phyloP scores from a whole-genome alignment of 129 eudicot species.

The Centella asiatica region DNA sequence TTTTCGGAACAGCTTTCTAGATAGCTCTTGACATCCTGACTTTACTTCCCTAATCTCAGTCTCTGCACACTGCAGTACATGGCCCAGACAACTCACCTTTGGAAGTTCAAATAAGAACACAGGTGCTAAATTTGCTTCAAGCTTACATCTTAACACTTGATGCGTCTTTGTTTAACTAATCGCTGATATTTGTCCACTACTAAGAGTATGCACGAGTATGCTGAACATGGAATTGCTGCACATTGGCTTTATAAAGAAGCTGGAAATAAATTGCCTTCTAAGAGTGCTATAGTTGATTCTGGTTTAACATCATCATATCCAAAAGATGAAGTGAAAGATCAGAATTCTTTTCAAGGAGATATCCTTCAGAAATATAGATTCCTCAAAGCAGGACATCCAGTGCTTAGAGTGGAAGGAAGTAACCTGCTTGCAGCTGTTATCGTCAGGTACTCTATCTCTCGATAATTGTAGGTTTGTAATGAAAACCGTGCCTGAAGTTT shows the following conservation, averaged over 20 bases:
- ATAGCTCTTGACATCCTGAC: constrained; percentile 20
- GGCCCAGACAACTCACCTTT: constrained; percentile 85
- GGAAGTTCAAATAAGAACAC: constrained; percentile 97
- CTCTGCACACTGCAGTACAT: constrained; percentile 92
- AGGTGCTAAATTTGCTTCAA: constrained; percentile 36
- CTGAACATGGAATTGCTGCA: constrained; percentile 97
- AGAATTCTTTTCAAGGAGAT: constrained; percentile 38
- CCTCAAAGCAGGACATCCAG: constrained; percentile 82
- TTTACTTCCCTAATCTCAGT: constrained; percentile 44
- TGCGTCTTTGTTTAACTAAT: constrained; percentile 3
- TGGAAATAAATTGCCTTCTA: constrained; percentile 38
- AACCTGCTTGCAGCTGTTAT: constrained; percentile 94
- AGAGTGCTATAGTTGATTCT: constrained; percentile 36
- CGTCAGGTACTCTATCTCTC: constrained; percentile 45
- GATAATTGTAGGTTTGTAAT: not conserved
- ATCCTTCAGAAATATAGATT: constrained; percentile 40
- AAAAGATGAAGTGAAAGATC: constrained; percentile 48
- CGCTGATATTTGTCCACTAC: constrained; percentile 3
- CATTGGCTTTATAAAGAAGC: constrained; percentile 99
- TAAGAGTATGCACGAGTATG: constrained; percentile 95
- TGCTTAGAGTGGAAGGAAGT: constrained; percentile 88
- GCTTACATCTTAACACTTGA: not conserved
- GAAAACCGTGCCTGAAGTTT: constrained; percentile 6
- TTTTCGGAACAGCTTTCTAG: not conserved
- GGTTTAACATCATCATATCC: constrained; percentile 41